Conservation (phyloP, 352 stramenopile genomes). For the Pythium scleroteichum region DNA sequence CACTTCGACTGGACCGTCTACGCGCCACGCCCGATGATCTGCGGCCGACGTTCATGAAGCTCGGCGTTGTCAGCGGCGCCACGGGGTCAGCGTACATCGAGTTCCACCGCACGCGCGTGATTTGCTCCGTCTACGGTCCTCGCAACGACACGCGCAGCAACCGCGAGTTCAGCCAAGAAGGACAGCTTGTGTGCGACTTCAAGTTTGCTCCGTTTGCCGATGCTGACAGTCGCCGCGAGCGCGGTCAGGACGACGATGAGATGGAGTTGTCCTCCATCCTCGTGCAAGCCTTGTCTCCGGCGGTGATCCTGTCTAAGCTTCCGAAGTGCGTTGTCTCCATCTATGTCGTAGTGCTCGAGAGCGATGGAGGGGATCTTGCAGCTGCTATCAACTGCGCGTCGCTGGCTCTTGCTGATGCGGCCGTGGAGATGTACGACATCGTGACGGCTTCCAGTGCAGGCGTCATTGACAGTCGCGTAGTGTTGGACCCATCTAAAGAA, state of each 20-base stretch:
- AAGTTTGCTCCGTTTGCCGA: conserved; percentile 87
- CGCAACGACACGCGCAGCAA: conserved; percentile 73
- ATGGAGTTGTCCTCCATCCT: conserved; percentile 78
- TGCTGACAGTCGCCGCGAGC: conserved; percentile 54
- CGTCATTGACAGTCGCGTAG: conserved; percentile 51
- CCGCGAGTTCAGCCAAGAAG: conserved; percentile 85
- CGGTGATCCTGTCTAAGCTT: conserved; percentile 86
- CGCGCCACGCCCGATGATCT: conserved; percentile 77
- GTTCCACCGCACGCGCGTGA: conserved; percentile 81
- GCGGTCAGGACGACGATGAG: conserved; percentile 78
- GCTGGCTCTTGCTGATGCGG: conserved; percentile 84
- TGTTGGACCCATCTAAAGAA: conserved; percentile 71
- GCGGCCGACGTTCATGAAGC: conserved; percentile 83
- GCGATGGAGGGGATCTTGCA: conserved; percentile 80
- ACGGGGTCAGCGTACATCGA: conserved; percentile 90
- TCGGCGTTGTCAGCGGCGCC: conserved; percentile 77
- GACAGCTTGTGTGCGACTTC: conserved; percentile 87
- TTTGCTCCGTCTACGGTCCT: conserved; percentile 89
- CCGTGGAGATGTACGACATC: conserved; percentile 92
- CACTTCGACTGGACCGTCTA: conserved; percentile 36
- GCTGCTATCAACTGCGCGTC: conserved; percentile 87
- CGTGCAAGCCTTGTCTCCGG: conserved; percentile 71
- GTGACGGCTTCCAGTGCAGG: conserved; percentile 77
- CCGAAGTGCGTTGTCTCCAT: conserved; percentile 90
- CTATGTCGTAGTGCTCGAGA: conserved; percentile 87